Conservation (phyloP, 106 monocot species). For the Dendrobium catenatum region DNA sequence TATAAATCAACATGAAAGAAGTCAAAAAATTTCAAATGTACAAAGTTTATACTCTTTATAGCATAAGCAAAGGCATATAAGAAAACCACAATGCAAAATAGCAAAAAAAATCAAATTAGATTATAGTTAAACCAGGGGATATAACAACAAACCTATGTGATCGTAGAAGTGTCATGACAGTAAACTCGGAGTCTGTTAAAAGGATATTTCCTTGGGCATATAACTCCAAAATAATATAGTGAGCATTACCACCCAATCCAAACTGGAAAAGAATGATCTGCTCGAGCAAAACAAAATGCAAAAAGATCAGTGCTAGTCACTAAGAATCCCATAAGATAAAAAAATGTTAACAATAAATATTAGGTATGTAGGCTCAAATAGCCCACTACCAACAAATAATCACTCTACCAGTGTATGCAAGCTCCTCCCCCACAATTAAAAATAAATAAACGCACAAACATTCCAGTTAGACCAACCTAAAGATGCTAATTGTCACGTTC, state of each 20-base stretch:
- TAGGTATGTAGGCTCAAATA: neutral
- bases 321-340: neutral
- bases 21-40: neutral
- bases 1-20: neutral
- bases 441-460: neutral
- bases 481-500: neutral
- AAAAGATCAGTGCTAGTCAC: neutral
- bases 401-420: neutral
- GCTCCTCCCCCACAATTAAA: neutral
- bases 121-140: neutral
- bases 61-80: neutral
- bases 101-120: neutral
- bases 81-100: neutral
- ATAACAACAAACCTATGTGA: slow-evolving; percentile 66
- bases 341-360: neutral
- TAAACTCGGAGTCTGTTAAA: slow-evolving; percentile 73
- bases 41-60: neutral
- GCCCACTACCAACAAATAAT: neutral
- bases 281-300: slow-evolving; percentile 7
- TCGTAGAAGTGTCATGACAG: slow-evolving; percentile 85
- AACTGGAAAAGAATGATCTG: slow-evolving; percentile 97
- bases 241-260: slow-evolving; percentile 80
- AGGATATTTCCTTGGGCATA: slow-evolving; percentile 94
- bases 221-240: slow-evolving; percentile 85
- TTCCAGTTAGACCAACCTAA: neutral